These are phyloP conservation scores for Alisma plantagoaquatica DNA, from an alignment of 106 monocot species.

Conservation along the genomic window DNA sequence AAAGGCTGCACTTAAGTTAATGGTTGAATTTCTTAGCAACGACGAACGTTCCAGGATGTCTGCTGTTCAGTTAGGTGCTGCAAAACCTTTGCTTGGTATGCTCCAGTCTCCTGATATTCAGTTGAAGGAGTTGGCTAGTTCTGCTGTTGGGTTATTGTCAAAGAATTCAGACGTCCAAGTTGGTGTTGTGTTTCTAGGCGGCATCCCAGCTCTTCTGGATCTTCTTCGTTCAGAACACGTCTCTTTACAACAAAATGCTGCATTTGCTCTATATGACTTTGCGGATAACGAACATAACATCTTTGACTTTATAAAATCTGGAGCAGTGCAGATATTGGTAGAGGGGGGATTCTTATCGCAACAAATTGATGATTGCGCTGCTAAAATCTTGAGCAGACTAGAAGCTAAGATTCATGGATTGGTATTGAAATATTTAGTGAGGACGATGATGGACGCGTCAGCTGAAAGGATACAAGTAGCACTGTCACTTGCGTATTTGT, in stretches of 20 bases:
- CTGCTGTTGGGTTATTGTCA: slow-evolving; percentile 66
- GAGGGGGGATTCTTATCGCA: slow-evolving; percentile 99
- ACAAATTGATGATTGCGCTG: slow-evolving; percentile 96
- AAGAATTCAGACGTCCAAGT: slow-evolving; percentile 92
- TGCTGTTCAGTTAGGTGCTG: slow-evolving; percentile 94
- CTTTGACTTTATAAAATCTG: slow-evolving; percentile 85
- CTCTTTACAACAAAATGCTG: slow-evolving; percentile 96
- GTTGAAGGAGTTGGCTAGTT: slow-evolving; percentile 94
- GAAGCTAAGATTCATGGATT: slow-evolving; percentile 92
- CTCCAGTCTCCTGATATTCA: slow-evolving; percentile 90
- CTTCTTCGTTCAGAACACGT: slow-evolving; percentile 98
- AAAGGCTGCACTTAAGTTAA: slow-evolving; percentile 85
- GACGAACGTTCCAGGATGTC: slow-evolving; percentile 99
- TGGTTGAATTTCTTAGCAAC: slow-evolving; percentile 95
- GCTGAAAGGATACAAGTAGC: slow-evolving; percentile 73
- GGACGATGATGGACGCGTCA: slow-evolving; percentile 61
- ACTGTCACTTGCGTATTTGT: slow-evolving; percentile 88
- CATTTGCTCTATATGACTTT: slow-evolving; percentile 98
- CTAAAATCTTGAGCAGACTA: slow-evolving; percentile 91
- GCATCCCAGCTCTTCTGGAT: slow-evolving; percentile 71
- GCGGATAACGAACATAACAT: slow-evolving; percentile 99
- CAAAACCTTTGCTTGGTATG: slow-evolving; percentile 83
- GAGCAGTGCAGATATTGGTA: slow-evolving; percentile 91
- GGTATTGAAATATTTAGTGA: slow-evolving; percentile 43
- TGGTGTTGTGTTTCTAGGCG: slow-evolving; percentile 89